Evolutionary conservation across 164 flowering plant genomes (phyloP), one percentile per base, ranked within the genome.

Genomic region (Macadamia tetraphylla): DNA sequence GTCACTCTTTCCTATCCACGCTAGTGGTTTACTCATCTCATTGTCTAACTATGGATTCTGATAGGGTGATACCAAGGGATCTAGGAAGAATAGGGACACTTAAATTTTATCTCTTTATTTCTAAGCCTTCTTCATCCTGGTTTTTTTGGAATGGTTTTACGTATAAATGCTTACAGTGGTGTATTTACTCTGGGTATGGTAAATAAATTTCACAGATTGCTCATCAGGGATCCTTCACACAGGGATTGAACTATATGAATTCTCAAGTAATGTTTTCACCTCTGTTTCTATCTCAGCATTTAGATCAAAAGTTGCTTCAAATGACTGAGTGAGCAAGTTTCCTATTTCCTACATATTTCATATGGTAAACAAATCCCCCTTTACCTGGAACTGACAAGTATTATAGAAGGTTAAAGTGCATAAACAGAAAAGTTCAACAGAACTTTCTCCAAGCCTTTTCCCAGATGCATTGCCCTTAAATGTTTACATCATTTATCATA

Each of bases 31-130:
- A 48, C 9, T n/a, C 17, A 30, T 52, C 6, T 61, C 2, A 44
- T 59, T 42, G 55, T 10, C 13, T 29, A 58, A 63, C 15, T 11
- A 29, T 29, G 12, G 51, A 14, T 63, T 55, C 67, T 29, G 57
- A 29, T 61, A 79, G 82, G 79, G 79, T 67, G 82, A 79, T 14
- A 69, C 67, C 64, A 79, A 76, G 63, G 82, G 77, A 53, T 5
- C 40, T 5, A 5, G 69, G 11, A 79, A 76, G 67, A 67, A 70
- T 73, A 78, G 77, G n/a, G 82, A 79, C 42, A 6, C 1, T 29
- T 12, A 10, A 31, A 31, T 10, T 32, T 5, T 14, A 23, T 23
- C 23, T 66, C 23, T 52, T 0, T 2, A 58, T 15, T 58, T 7
- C 48, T 6, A 35, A 9, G 29, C 29, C 13, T 62, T 48, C 11